These are phyloP conservation scores for Fonsecaea nubica DNA, from an alignment of 2,329 filamentous ascomycete genomes.

Conservation along the genomic window DNA sequence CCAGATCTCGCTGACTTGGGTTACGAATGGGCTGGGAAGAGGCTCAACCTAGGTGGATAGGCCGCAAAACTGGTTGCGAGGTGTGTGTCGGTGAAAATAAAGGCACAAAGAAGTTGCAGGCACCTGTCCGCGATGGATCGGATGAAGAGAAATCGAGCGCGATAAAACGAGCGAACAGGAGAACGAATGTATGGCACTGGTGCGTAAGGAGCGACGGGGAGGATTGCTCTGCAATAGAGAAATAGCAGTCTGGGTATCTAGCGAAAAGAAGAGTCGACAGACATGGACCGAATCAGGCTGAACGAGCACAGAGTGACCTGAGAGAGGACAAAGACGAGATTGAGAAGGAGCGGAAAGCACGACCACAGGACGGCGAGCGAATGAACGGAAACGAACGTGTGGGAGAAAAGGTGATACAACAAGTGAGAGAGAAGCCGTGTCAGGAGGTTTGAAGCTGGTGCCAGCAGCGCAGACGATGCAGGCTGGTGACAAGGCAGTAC, in stretches of 20 bases:
- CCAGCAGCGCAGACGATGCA: slow-evolving; percentile 2
- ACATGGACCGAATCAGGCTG: slow-evolving; percentile 9
- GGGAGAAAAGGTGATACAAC: slow-evolving; percentile 25
- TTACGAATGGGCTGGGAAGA: slow-evolving; percentile 2
- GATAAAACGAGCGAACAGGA: slow-evolving; percentile 3
- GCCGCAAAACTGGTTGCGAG: slow-evolving; percentile 18
- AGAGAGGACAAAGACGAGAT: slow-evolving; percentile 23
- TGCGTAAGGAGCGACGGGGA: slow-evolving; percentile 17
- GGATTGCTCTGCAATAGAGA: slow-evolving; percentile 30
- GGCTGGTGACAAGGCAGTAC: background rate
- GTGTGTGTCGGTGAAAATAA: background rate
- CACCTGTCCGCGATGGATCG: slow-evolving; percentile 19
- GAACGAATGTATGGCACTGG: background rate
- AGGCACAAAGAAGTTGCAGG: slow-evolving; percentile 8
- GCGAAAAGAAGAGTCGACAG: slow-evolving; percentile 6
- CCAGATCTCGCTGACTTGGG: slow-evolving; percentile 17
- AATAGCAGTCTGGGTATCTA: slow-evolving; percentile 24
- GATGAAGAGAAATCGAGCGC: slow-evolving; percentile 1
- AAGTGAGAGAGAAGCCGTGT: slow-evolving; percentile 21
- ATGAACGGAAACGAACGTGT: slow-evolving; percentile 25
- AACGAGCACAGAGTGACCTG: background rate
- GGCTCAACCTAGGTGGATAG: background rate
- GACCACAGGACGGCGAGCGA: slow-evolving; percentile 28
- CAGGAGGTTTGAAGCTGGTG: slow-evolving; percentile 21
- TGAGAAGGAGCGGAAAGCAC: slow-evolving; percentile 29